phyloP scores from a whole-genome alignment of 1,284 basidiomycete genomes.

The Ganoderma meredithae region DNA sequence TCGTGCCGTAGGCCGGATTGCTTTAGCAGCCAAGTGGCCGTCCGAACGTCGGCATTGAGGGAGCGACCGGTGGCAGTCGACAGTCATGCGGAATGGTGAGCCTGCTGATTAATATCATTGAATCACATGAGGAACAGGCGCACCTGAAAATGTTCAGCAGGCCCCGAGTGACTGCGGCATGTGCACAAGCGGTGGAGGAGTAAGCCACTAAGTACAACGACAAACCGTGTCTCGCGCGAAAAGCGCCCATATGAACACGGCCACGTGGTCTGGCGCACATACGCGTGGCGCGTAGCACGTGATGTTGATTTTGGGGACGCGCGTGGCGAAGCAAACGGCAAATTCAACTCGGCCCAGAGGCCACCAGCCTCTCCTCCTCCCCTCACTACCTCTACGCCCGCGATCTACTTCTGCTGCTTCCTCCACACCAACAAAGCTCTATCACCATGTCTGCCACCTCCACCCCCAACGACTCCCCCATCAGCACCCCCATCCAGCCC shows the following conservation, averaged over 20 bases:
- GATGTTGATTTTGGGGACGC: slow-evolving; percentile 35
- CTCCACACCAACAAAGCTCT: slow-evolving; percentile 5
- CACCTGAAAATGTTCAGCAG: neutral
- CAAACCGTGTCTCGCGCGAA: neutral
- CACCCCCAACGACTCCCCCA: slow-evolving; percentile 70
- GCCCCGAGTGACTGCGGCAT: too few species aligned
- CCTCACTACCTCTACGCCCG: slow-evolving; percentile 25
- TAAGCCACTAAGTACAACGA: neutral
- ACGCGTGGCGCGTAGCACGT: slow-evolving; percentile 38
- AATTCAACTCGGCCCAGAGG: slow-evolving; percentile 21
- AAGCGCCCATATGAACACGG: slow-evolving; percentile 15
- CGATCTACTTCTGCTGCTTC: neutral
- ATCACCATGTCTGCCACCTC: slow-evolving; percentile 65
- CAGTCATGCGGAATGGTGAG: neutral
- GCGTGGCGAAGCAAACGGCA: slow-evolving; percentile 28
- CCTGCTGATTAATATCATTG: neutral
- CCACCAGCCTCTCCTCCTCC: slow-evolving; percentile 20
- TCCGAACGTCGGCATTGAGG: neutral
- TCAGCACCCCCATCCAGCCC: slow-evolving; percentile 70
- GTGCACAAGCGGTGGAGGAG: too few species aligned
- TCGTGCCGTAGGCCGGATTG: neutral
- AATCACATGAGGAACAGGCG: neutral
- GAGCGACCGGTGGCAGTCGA: neutral
- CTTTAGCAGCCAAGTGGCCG: neutral
- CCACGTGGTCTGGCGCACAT: slow-evolving; percentile 25